These are phyloP conservation scores for Chimonanthus praecox DNA, from an alignment of 164 flowering plant genomes.

Conservation along the genomic window DNA sequence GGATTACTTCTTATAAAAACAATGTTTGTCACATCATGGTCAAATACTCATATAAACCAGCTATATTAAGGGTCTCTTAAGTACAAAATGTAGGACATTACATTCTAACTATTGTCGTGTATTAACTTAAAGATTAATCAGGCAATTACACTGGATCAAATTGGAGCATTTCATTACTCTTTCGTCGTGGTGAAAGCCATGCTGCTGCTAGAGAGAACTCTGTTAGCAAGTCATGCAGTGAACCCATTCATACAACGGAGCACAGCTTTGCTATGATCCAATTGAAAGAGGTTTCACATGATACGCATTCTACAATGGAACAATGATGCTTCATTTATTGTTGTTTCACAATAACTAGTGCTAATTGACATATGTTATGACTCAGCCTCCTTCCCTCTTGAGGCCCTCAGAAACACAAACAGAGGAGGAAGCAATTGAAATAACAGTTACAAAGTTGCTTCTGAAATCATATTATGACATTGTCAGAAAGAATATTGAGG, in stretches of 20 bases:
- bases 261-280: constrained; percentile 60
- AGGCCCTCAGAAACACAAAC: constrained; percentile 78
- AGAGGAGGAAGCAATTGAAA: constrained; percentile 79
- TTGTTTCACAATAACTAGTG: neutral
- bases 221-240: constrained; percentile 38
- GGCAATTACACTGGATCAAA: constrained; percentile 44
- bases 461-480: constrained; percentile 93
- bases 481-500: constrained; percentile 93
- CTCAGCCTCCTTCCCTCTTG: constrained; percentile 80
- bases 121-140: constrained; percentile 19
- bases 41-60: neutral
- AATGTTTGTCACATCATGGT: neutral
- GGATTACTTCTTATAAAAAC: too few species aligned
- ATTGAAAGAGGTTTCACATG: constrained; percentile 62
- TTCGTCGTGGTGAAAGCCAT: constrained; percentile 55
- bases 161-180: constrained; percentile 91
- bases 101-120: neutral
- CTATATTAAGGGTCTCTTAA: too few species aligned
- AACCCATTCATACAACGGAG: constrained; percentile 49
- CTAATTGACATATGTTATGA: neutral
- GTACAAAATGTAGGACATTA: neutral
- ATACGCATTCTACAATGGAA: neutral
- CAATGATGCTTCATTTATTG: too few species aligned
- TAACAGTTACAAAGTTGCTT: constrained; percentile 67
- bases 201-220: constrained; percentile 39